Conservation (phyloP, 1,139 yeast species). For the Debaryomyces robertsiae region DNA sequence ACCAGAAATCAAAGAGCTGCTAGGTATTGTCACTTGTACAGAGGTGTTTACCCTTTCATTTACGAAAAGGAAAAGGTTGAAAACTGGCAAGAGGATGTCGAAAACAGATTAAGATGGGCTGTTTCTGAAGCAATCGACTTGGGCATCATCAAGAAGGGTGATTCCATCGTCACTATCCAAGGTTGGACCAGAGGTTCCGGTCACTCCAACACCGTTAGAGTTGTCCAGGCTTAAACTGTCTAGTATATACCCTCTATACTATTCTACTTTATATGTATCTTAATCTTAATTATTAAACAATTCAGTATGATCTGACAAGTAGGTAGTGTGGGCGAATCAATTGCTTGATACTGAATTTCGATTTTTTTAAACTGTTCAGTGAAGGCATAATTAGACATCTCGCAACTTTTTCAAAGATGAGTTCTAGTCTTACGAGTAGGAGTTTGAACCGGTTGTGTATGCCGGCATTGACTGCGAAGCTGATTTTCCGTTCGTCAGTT, state of each 20-base stretch:
- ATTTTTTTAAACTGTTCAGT: no score
- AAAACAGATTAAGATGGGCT: conserved; percentile 92
- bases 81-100: conserved; percentile 97
- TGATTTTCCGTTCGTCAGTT: neutral
- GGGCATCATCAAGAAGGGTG: conserved; percentile 86
- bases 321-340: conserved; percentile 8
- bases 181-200: conserved; percentile 99
- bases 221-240: conserved; percentile 47
- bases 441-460: conserved; percentile 7
- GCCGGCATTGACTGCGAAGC: neutral
- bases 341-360: conserved; percentile 4
- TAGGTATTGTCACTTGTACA: conserved; percentile 91
- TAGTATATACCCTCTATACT: no score
- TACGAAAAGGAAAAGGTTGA: conserved; percentile 67
- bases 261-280: neutral
- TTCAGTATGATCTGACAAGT: no score
- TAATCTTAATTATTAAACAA: conserved; percentile 6
- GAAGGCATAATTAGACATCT: no score
- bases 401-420: conserved; percentile 9
- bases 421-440: conserved; percentile 11
- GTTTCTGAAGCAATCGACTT: conserved; percentile 85
- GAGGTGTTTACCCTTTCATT: conserved; percentile 98
- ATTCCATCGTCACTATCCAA: conserved; percentile 90
- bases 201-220: conserved; percentile 97
- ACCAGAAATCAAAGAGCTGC: conserved; percentile 94